Percentiles rank a stretch among this genome's conserved stretches.
Evolutionary conservation across 352 stramenopile genomes (phyloP).

Genomic region (Phytophthora europaea): DNA sequence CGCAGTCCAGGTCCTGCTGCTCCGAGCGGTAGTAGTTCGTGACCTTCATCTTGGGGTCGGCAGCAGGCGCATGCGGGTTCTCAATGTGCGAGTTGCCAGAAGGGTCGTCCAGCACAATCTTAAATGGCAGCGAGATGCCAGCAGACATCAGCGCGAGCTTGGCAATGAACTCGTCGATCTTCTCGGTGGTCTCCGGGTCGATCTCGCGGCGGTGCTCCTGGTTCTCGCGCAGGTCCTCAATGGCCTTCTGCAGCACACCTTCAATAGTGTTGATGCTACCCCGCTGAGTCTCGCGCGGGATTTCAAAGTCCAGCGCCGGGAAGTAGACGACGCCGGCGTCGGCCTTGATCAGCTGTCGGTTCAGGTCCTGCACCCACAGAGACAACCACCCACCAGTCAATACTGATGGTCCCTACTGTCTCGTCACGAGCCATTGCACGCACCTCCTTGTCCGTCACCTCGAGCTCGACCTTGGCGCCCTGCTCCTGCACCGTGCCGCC

Average conservation of each 20-base stretch:
- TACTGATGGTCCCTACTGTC: background rate
- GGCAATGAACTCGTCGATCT: slow-evolving; percentile 87
- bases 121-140: slow-evolving; percentile 83
- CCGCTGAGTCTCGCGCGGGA: slow-evolving; percentile 86
- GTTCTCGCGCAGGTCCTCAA: slow-evolving; percentile 75
- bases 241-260: slow-evolving; percentile 68
- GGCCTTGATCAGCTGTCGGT: slow-evolving; percentile 93
- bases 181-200: slow-evolving; percentile 77
- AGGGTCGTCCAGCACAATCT: slow-evolving; percentile 89
- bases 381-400: background rate
- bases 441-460: slow-evolving; percentile 47
- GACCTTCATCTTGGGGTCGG: slow-evolving; percentile 77
- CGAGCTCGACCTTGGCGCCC: slow-evolving; percentile 67
- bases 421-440: background rate
- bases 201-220: slow-evolving; percentile 87
- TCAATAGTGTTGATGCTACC: slow-evolving; percentile 93
- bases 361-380: slow-evolving; percentile 69
- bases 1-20: slow-evolving; percentile 77
- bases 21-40: slow-evolving; percentile 83
- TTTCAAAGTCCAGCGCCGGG: slow-evolving; percentile 91
- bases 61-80: slow-evolving; percentile 84
- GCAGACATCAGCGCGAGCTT: slow-evolving; percentile 74
- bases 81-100: slow-evolving; percentile 93
- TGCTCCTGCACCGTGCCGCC: slow-evolving; percentile 77
- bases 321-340: slow-evolving; percentile 85